Conservation (phyloP, 1,284 basidiomycete species). For the Vanrija sp. region DNA sequence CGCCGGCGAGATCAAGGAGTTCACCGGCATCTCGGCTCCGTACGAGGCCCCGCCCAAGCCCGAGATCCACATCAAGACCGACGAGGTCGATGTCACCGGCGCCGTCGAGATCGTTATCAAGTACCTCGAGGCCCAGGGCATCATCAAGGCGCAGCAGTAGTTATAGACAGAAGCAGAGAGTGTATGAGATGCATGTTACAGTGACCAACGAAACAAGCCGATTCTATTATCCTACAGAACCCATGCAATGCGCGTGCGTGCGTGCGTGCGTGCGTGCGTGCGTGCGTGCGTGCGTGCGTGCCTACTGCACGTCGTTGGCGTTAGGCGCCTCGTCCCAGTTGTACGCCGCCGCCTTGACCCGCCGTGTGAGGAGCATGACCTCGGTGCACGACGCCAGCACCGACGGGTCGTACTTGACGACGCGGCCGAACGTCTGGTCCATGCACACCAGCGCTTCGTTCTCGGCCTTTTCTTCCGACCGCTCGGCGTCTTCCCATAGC, state of each 20-base stretch:
- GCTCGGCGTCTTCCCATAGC: conserved; percentile 15
- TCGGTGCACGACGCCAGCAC: conserved; percentile 9
- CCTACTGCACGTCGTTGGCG: too few species aligned
- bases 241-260: not conserved
- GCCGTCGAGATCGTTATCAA: conserved; percentile 76
- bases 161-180: conserved; percentile 1
- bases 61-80: conserved; percentile 91
- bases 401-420: conserved; percentile 6
- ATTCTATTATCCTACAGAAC: not conserved
- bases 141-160: conserved; percentile 28
- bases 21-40: conserved; percentile 91
- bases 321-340: conserved; percentile 1
- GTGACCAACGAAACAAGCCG: not conserved
- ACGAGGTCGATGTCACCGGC: conserved; percentile 71
- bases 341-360: conserved; percentile 10
- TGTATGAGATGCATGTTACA: conserved; percentile 8
- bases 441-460: conserved; percentile 16
- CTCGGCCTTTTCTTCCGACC: conserved; percentile 16
- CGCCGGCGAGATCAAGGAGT: conserved; percentile 84
- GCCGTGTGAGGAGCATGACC: conserved; percentile 9
- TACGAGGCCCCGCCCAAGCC: conserved; percentile 85
- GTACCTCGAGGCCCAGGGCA: conserved; percentile 65
- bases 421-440: conserved; percentile 15
- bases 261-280: too few species aligned
- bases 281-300: too few species aligned